A percentile compares a stretch with the other conserved stretches of the same genome.
phyloP scores from a whole-genome alignment of 495 filamentous ascomycete species.

The Trichoderma reesei region DNA sequence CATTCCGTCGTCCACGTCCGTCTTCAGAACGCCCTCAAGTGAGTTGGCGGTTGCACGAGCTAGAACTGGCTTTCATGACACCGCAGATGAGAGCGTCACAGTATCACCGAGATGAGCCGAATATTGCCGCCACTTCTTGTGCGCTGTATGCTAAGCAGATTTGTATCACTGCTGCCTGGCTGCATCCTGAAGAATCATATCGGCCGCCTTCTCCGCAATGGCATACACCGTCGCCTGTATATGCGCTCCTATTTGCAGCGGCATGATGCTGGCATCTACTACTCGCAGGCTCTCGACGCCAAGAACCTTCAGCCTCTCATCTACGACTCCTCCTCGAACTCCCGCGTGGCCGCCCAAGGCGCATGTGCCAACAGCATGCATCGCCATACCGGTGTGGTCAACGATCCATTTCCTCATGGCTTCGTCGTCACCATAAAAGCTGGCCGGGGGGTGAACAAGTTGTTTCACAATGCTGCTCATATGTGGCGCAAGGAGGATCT shows the following conservation, averaged over 20 bases:
- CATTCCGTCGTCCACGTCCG: constrained; percentile 48
- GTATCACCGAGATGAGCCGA: not conserved
- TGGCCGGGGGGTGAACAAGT: not conserved
- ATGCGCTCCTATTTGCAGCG: constrained; percentile 31
- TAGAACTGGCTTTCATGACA: constrained; percentile 1
- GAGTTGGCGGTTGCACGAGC: constrained; percentile 22
- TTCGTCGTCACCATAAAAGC: not conserved
- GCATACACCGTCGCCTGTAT: constrained; percentile 36
- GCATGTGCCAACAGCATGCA: constrained; percentile 33
- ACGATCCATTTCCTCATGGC: constrained; percentile 18
- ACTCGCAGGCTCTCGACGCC: constrained; percentile 36
- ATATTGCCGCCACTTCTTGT: not conserved
- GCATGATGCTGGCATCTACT: constrained; percentile 38
- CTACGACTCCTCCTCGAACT: constrained; percentile 31
- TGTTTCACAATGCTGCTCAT: not conserved
- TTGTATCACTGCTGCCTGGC: not conserved
- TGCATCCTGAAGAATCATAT: constrained; percentile 23
- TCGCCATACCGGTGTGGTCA: constrained; percentile 23
- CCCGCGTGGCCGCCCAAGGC: constrained; percentile 18
- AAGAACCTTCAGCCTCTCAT: constrained; percentile 33
- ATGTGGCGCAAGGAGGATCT: not conserved
- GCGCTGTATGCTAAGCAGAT: not conserved
- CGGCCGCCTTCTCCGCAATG: constrained; percentile 39
- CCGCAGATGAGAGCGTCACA: not conserved
- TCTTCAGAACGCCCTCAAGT: constrained; percentile 38